A percentile compares a stretch with the other conserved stretches of the same genome.
phyloP scores from a whole-genome alignment of 2,329 filamentous ascomycete genomes.

The Xylariales sp. region DNA sequence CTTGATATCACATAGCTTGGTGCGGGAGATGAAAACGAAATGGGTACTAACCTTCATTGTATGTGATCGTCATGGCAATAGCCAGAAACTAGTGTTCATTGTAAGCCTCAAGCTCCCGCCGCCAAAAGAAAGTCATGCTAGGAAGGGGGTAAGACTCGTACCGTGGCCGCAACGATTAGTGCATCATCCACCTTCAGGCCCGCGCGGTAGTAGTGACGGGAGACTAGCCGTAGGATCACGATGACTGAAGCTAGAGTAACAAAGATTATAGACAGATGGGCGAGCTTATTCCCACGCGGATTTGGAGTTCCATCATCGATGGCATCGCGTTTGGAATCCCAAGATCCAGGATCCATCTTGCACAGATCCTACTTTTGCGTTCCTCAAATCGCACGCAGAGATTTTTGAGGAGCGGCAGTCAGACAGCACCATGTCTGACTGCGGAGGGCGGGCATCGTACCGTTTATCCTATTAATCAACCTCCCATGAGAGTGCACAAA shows the following conservation, averaged over 20 bases:
- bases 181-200: constrained; percentile 9
- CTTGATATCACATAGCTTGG: not conserved
- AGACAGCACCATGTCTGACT: no score
- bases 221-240: constrained; percentile 8
- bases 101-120: not conserved
- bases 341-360: no score
- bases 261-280: constrained; percentile 10
- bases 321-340: no score
- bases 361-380: no score
- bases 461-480: no score
- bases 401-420: no score
- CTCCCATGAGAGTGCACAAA: no score
- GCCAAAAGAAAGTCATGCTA: not conserved
- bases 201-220: constrained; percentile 7
- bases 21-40: not conserved
- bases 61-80: not conserved
- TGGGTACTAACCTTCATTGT: constrained; percentile 1
- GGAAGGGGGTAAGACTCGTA: not conserved
- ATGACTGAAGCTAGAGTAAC: constrained; percentile 9
- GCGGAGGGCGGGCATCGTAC: no score
- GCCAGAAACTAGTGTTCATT: not conserved
- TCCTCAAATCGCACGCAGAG: no score
- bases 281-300: constrained; percentile 9
- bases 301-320: constrained; percentile 12
- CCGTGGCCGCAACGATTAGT: constrained; percentile 10